Base-by-base conservation (phyloP, 106 monocot genomes). In the Dendrobium officinale region DNA sequence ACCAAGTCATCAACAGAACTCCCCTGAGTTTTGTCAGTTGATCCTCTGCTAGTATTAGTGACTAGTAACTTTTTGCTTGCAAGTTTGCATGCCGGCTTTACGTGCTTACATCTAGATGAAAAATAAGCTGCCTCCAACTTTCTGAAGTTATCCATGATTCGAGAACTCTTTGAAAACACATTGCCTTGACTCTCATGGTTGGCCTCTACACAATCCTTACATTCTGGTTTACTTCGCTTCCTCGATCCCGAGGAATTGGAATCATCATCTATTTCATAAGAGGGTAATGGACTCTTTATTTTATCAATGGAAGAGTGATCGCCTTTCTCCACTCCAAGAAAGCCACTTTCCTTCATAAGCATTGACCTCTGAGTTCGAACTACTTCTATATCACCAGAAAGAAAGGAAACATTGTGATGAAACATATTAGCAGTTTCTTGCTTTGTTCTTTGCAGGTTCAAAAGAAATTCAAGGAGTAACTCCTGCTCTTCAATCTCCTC, bases 71-170 rank as follows among this genome's bases (percentile, higher is more conserved):
- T 80, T 81, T 20, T 81, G 68, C 24, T 79, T 29, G 75, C 49
- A 11, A 19, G 74, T 73, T 79, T 83, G 5, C 26, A 55, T 20
- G 75, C 10, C 78, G 82, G 72, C 61, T 81, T 90, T 27, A 72
- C 77, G 37, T 79, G 19, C 75, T 77, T 85, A 42, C 76, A 85
- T 78, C 93, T 85, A 33, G 90, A 85, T 56, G 86, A 83, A 75
- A 99, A 89, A 81, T 99, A 99, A 72, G 90, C 99, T 48, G 86
- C 81, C 61, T 93, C 99, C 47, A 99, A 77, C 79, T 91, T 99
- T 85, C 89, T 87, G 67, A 99, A 90, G 88, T 99, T 91, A 84
- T 91, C 93, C 95, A 93, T 93, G 75, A 99, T 68, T 77, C 91
- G 82, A 41, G 87, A 84, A 81, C 91, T 95, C 86, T 89, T 93